A percentile compares a stretch with the other conserved stretches of the same genome.
These are phyloP conservation scores for Ceratorhiza oryzae-sativae DNA, from an alignment of 1,284 basidiomycete genomes.

Conservation along the genomic window DNA sequence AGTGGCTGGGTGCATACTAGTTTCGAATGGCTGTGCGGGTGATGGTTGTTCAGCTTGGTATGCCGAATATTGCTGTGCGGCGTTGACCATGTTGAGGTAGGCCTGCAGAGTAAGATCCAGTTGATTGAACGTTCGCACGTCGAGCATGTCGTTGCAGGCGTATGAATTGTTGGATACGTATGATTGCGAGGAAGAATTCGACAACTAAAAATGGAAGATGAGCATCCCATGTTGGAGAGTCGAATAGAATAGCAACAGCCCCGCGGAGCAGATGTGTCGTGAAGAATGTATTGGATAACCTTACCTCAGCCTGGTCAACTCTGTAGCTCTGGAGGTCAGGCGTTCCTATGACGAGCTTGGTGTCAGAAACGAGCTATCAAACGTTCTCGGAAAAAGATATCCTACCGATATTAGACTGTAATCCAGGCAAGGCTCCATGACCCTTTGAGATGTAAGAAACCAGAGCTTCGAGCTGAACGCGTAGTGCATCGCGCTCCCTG, in stretches of 20 bases:
- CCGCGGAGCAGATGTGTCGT: too few species aligned
- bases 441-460: slow-evolving; percentile 17
- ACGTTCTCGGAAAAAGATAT: neutral
- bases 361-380: neutral
- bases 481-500: slow-evolving; percentile 19
- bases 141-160: neutral
- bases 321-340: too few species aligned
- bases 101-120: neutral
- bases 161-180: neutral
- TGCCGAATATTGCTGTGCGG: neutral
- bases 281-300: too few species aligned
- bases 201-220: too few species aligned
- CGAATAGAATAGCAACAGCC: too few species aligned
- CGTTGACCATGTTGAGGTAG: neutral
- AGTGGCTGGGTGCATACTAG: neutral
- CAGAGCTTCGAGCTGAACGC: slow-evolving; percentile 16
- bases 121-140: neutral
- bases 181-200: neutral
- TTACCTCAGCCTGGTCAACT: too few species aligned
- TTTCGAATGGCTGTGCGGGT: neutral
- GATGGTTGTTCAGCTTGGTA: neutral
- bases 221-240: too few species aligned
- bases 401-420: neutral
- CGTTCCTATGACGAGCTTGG: too few species aligned
- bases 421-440: neutral